Conservation (phyloP, 2,329 filamentous ascomycete genomes). For the Microsporum ferrugineum region DNA sequence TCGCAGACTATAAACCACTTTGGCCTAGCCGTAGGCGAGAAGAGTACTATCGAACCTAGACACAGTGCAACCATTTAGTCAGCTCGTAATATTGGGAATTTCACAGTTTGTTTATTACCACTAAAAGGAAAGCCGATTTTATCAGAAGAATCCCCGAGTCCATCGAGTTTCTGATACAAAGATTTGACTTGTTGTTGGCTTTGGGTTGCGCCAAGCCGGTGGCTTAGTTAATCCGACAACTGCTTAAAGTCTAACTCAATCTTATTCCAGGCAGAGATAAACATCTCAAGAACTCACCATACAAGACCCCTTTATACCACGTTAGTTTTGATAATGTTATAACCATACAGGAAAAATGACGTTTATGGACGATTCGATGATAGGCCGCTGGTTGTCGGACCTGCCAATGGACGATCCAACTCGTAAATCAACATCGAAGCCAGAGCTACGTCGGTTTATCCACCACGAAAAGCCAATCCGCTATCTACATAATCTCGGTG, state of each 20-base stretch:
- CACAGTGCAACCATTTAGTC: too few relatives aligned
- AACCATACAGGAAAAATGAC: background rate
- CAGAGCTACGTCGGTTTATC: conserved; percentile 11
- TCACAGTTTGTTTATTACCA: too few relatives aligned
- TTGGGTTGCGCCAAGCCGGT: background rate
- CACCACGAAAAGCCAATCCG: conserved; percentile 10
- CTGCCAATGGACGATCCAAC: conserved; percentile 11
- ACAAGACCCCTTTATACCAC: background rate
- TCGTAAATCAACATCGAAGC: conserved; percentile 5
- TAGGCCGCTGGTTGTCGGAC: conserved; percentile 8
- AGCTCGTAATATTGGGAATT: too few relatives aligned
- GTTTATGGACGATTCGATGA: conserved; percentile 10
- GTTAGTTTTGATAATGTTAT: background rate
- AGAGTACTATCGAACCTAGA: too few relatives aligned
- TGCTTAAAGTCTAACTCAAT: background rate
- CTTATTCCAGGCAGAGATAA: background rate
- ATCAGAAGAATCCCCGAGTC: too few relatives aligned
- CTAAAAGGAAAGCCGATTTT: too few relatives aligned
- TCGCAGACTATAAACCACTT: too few relatives aligned
- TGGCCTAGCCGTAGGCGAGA: too few relatives aligned
- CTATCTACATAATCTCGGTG: background rate
- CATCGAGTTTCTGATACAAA: too few relatives aligned
- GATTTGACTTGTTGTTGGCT: background rate
- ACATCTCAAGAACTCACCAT: background rate
- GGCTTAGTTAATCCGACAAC: background rate